Conservation (phyloP, 2,329 filamentous ascomycete species). For the Mycocentrospora acerina region DNA sequence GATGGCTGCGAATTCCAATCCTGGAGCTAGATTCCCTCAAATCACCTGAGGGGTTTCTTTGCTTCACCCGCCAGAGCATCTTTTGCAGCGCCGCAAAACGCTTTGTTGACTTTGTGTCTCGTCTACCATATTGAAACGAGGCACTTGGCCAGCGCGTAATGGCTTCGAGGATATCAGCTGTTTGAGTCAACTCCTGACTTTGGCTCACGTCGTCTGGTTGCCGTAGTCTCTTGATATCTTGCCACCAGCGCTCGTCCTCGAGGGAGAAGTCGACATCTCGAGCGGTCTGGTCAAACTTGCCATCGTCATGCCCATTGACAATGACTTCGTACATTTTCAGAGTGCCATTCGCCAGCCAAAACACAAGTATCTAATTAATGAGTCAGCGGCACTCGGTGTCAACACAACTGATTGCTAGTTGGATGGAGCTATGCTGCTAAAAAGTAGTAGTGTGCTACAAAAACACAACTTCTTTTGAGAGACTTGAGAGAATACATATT, state of each 20-base stretch:
- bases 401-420: too few species aligned
- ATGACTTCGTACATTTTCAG: slow-evolving; percentile 73
- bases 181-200: slow-evolving; percentile 48
- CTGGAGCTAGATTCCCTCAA: slow-evolving; percentile 60
- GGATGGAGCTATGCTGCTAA: too few species aligned
- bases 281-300: slow-evolving; percentile 57
- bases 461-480: too few species aligned
- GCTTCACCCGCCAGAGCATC: slow-evolving; percentile 63
- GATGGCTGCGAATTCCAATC: slow-evolving; percentile 75
- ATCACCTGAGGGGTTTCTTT: slow-evolving; percentile 50
- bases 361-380: slow-evolving; percentile 60
- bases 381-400: too few species aligned
- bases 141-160: slow-evolving; percentile 55
- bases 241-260: slow-evolving; percentile 79
- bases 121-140: slow-evolving; percentile 54
- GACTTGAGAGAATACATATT: too few species aligned
- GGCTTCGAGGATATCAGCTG: slow-evolving; percentile 47
- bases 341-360: slow-evolving; percentile 75
- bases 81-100: slow-evolving; percentile 62
- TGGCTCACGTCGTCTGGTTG: slow-evolving; percentile 38
- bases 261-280: slow-evolving; percentile 66
- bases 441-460: too few species aligned
- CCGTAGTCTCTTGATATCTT: slow-evolving; percentile 63
- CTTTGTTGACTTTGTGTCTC: slow-evolving; percentile 44
- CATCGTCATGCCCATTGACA: slow-evolving; percentile 65